phyloP scores from a whole-genome alignment of 2,329 filamentous ascomycete species.

The Diplocarpon rosae region DNA sequence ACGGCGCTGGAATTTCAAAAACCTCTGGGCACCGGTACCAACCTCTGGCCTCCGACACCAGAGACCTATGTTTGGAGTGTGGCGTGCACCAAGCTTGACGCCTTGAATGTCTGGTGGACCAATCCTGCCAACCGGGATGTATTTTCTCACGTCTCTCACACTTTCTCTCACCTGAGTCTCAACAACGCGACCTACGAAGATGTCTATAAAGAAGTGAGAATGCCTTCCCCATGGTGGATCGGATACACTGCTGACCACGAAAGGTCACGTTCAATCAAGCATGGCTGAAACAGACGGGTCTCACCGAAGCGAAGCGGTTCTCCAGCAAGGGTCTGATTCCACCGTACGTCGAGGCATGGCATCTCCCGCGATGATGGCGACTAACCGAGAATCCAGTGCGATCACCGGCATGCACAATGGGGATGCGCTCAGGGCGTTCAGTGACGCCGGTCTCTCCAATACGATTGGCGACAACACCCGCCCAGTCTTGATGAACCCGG shows the following conservation, averaged over 20 bases:
- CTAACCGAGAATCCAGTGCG: conserved; percentile 39
- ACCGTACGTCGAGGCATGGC: neutral
- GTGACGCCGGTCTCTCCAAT: conserved; percentile 44
- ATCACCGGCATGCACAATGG: conserved; percentile 53
- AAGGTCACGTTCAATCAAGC: conserved; percentile 45
- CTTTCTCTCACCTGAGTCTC: conserved; percentile 46
- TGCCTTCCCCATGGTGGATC: neutral
- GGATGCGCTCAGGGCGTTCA: conserved; percentile 46
- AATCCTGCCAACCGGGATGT: conserved; percentile 36
- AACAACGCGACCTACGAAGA: conserved; percentile 50
- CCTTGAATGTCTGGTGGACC: conserved; percentile 40
- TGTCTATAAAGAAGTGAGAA: conserved; percentile 34
- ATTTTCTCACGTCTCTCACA: conserved; percentile 48
- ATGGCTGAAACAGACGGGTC: conserved; percentile 42
- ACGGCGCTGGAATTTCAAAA: conserved; percentile 35
- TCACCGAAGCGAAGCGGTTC: conserved; percentile 33
- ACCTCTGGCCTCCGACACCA: conserved; percentile 34
- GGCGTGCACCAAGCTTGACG: conserved; percentile 37
- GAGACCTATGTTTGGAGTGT: conserved; percentile 13
- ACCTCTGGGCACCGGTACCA: conserved; percentile 37
- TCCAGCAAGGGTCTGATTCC: conserved; percentile 33
- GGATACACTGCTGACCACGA: neutral
- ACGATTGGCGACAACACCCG: conserved; percentile 53
- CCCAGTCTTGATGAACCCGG: conserved; percentile 37
- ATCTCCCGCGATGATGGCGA: too few species aligned